Base-by-base conservation (phyloP, 2,329 filamentous ascomycete species). In the Pleomassaria siparia region DNA sequence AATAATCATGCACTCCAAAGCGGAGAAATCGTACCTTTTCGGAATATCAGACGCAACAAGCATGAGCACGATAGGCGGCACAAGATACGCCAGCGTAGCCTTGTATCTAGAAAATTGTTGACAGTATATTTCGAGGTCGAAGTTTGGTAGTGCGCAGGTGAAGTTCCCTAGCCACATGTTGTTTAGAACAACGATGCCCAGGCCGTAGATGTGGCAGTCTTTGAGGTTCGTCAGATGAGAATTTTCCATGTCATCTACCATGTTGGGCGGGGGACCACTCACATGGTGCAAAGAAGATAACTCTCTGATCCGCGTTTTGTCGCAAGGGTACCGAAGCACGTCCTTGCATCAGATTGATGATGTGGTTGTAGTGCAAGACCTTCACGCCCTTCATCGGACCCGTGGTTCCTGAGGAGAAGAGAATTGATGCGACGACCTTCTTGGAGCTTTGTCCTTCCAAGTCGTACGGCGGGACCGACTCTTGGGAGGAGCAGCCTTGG, bases 201-300 rank as follows among this genome's bases (percentile, higher is more conserved):
- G 40, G 2, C 50, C 50, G 22, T 52, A 52, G 12, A 52, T 53
- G 24, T 47, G 48, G 25, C 44, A 53, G 32, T 51, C 40, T 48
- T 26, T 12, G 15, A 2, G 7, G 20, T 20, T n/a, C n/a, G 8
- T 48, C 18, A 44, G 41, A 22, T 29, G 30, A n/a, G n/a, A n/a
- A n/a, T n/a, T n/a, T n/a, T n/a, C n/a, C n/a, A n/a, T n/a, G n/a
- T n/a, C n/a, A n/a, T n/a, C n/a, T n/a, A n/a, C n/a, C n/a, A n/a
- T n/a, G n/a, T n/a, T n/a, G n/a, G n/a, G n/a, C n/a, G n/a, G n/a
- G n/a, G n/a, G n/a, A n/a, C n/a, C n/a, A 39, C 48, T 36, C 37
- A 49, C 47, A 51, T 15, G 50, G 50, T 5, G 50, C 50, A 32
- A 52, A 52, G 39, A 52, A 52, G 21, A 52, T 49, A 32, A 49